Evolutionary conservation across 73 alveolate genomes (phyloP).

Genomic region (Paramecium sonneborni): DNA sequence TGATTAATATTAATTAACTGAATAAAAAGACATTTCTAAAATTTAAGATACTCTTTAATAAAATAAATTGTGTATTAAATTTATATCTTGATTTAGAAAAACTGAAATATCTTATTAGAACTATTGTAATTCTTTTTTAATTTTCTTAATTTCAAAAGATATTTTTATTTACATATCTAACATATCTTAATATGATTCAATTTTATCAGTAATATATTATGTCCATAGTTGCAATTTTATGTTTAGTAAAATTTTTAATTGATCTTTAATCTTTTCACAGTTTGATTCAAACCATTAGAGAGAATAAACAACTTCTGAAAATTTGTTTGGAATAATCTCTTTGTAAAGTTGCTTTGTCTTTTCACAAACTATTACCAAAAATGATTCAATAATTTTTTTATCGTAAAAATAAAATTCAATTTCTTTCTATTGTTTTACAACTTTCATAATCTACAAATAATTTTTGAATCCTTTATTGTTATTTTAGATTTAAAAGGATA

Average conservation of each 20-base stretch:
- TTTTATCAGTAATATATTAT: not conserved
- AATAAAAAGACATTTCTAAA: not conserved
- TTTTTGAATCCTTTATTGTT: not conserved
- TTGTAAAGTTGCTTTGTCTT: not conserved
- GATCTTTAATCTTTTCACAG: not conserved
- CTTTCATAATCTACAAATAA: not conserved
- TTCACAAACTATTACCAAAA: not conserved
- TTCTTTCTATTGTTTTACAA: not conserved
- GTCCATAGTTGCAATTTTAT: not conserved
- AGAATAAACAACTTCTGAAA: not conserved
- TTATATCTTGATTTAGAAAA: not conserved
- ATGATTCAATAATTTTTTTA: not conserved
- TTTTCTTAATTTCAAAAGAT: not conserved
- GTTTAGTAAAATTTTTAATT: not conserved
- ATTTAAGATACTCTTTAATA: not conserved
- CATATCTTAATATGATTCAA: not conserved
- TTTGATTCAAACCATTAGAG: not conserved
- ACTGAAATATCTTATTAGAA: not conserved
- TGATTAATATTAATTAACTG: not conserved
- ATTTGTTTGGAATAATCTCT: not conserved
- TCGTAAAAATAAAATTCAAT: not conserved
- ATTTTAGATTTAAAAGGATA: not conserved
- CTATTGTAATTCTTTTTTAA: not conserved
- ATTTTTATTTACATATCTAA: not conserved
- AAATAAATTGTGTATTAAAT: not conserved